phyloP scores from a whole-genome alignment of 83 land plant species.

The Diphasiastrum complanatum region DNA sequence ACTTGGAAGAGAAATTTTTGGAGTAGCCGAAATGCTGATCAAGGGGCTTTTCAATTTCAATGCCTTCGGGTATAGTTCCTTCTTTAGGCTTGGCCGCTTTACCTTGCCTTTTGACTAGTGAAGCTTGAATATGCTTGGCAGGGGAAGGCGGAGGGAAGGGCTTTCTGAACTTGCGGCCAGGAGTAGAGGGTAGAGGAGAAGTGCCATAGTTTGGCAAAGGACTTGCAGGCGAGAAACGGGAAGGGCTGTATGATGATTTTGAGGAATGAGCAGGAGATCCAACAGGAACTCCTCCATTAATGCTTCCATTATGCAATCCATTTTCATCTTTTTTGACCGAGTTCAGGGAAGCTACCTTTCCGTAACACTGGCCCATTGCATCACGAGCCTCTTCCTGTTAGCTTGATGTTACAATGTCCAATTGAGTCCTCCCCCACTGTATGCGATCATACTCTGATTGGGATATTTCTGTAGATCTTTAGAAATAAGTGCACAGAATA shows the following conservation, averaged over 20 bases:
- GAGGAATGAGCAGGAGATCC: slow-evolving; percentile 9
- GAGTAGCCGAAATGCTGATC: slow-evolving; percentile 26
- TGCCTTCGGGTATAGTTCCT: slow-evolving; percentile 25
- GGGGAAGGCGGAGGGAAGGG: slow-evolving; percentile 35
- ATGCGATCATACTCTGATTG: too few species aligned
- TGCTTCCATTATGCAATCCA: too few species aligned
- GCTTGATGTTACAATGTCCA: too few species aligned
- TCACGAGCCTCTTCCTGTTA: too few species aligned
- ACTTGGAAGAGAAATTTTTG: slow-evolving; percentile 26
- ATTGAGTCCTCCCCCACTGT: too few species aligned
- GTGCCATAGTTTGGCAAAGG: slow-evolving; percentile 21
- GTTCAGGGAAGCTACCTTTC: slow-evolving; percentile 15
- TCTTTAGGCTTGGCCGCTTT: slow-evolving; percentile 25
- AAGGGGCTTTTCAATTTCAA: slow-evolving; percentile 27
- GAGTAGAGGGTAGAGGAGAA: slow-evolving; percentile 28
- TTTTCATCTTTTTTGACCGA: slow-evolving; percentile 13
- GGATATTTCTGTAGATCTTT: too few species aligned
- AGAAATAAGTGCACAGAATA: too few species aligned
- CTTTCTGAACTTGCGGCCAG: slow-evolving; percentile 20
- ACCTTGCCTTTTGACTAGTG: slow-evolving; percentile 28
- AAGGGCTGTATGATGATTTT: slow-evolving; percentile 15
- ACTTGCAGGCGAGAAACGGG: slow-evolving; percentile 24
- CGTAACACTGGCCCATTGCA: slow-evolving; percentile 36
- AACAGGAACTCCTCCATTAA: too few species aligned
- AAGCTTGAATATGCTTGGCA: slow-evolving; percentile 31